Evolutionary conservation across 2,329 filamentous ascomycete genomes (phyloP), one percentile per base, ranked within the genome.

Genomic region (Dichotomopilus funicola): DNA sequence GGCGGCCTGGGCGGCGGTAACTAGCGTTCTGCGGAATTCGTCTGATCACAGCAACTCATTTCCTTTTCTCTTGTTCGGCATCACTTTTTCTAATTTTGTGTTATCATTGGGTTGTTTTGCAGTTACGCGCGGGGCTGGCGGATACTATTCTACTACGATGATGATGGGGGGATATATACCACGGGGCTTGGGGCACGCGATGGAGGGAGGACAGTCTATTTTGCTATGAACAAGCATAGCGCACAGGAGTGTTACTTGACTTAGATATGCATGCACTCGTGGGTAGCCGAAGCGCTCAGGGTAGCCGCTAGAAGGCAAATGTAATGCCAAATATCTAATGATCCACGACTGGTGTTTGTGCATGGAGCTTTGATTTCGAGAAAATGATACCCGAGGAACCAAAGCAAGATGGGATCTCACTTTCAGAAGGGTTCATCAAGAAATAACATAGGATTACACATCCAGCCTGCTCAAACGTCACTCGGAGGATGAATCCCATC

Each of bases 71-170:
- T 27, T 57, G 6, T 57, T 40, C 10, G 46, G 19, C 57, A 27
- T 57, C 49, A 40, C 6, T 42, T 12, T 42, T 42, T 42, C 13
- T 42, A 12, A n/a, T 12, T 38, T 38, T 38, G 8, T 38, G 8
- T 38, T 38, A 9, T 38, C 12, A 9, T 38, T 38, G 8, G 8
- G 8, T 38, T 38, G 8, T 38, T 8, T 36, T 48, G 19, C 13
- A 46, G 49, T 38, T 46, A 43, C 34, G 38, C 37, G 44, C 27
- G 48, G 6, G 36, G n/a, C 35, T 9, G 34, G 43, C 11, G 13
- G 48, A 58, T 58, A 58, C 53, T 49, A 58, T 55, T 56, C 54
- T 52, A 51, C 11, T 36, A 43, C 38, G 49, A 51, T 48, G 43
- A 55, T 47, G 36, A 51, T 7, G 43, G 36, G 13, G 48, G 49